Conservation (phyloP, 495 filamentous ascomycete species). For the Daldinia vernicosa region DNA sequence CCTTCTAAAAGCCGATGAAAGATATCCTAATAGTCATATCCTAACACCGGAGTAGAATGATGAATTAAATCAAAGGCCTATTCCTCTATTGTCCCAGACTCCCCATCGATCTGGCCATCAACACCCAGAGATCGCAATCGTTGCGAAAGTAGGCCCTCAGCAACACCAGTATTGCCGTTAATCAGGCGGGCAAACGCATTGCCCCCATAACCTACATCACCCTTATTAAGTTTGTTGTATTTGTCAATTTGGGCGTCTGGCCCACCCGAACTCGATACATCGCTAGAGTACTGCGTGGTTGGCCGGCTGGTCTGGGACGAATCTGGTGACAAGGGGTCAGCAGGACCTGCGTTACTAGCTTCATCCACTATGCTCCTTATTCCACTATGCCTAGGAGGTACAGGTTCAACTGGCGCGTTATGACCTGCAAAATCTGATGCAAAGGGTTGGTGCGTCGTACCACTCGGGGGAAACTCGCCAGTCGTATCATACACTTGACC, state of each 20-base stretch:
- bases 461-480: conserved; percentile 45
- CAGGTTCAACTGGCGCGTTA: conserved; percentile 46
- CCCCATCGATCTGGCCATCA: conserved; percentile 30
- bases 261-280: conserved; percentile 35
- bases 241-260: conserved; percentile 41
- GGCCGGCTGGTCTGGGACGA: conserved; percentile 38
- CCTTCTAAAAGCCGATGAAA: conserved; percentile 15
- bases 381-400: conserved; percentile 46
- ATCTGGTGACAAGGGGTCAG: conserved; percentile 37
- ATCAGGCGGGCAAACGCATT: conserved; percentile 57
- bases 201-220: conserved; percentile 72
- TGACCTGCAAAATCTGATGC: conserved; percentile 33
- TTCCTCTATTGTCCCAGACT: conserved; percentile 24
- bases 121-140: conserved; percentile 55
- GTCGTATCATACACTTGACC: conserved; percentile 49
- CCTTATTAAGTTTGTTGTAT: conserved; percentile 74
- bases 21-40: background rate
- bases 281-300: conserved; percentile 43
- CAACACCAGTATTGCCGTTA: conserved; percentile 40
- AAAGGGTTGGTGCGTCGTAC: conserved; percentile 33
- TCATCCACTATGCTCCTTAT: conserved; percentile 19
- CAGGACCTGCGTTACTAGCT: conserved; percentile 22
- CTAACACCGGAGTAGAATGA: conserved; percentile 15
- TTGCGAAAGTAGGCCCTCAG: conserved; percentile 57
- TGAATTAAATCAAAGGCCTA: conserved; percentile 9